Evolutionary conservation across 805 yeast species (phyloP).

Genomic region (Kluyveromyces siamensis): DNA sequence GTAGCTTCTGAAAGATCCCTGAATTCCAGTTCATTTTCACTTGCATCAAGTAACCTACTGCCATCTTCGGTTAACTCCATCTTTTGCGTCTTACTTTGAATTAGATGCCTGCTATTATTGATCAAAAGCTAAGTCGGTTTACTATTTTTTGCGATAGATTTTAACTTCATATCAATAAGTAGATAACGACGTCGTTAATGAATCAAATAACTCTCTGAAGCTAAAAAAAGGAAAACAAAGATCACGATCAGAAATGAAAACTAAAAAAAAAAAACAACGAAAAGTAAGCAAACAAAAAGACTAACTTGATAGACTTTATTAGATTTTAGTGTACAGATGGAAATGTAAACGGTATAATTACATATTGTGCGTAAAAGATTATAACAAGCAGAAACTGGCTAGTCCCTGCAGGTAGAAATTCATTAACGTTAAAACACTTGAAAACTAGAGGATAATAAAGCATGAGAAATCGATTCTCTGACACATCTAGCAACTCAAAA

Average conservation of each 20-base stretch:
- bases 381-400: not conserved
- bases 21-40: not conserved
- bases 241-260: not conserved
- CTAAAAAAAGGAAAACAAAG: not conserved
- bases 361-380: not conserved
- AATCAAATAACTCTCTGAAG: not conserved
- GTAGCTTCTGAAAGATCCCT: constrained; percentile 1
- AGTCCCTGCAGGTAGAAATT: not conserved
- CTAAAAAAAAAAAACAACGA: not conserved
- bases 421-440: not conserved
- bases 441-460: not conserved
- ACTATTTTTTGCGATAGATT: not conserved
- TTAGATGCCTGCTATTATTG: too few relatives aligned
- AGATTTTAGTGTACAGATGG: not conserved
- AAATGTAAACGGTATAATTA: constrained; percentile 2
- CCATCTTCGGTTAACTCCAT: not conserved
- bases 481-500: not conserved
- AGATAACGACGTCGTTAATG: not conserved
- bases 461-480: not conserved
- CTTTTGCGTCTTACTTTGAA: too few relatives aligned
- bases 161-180: too few relatives aligned
- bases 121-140: too few relatives aligned
- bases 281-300: not conserved
- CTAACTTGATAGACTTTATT: too few relatives aligned
- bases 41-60: not conserved